Conservation (phyloP, 257 asterid species). For the Solanum piurae region DNA sequence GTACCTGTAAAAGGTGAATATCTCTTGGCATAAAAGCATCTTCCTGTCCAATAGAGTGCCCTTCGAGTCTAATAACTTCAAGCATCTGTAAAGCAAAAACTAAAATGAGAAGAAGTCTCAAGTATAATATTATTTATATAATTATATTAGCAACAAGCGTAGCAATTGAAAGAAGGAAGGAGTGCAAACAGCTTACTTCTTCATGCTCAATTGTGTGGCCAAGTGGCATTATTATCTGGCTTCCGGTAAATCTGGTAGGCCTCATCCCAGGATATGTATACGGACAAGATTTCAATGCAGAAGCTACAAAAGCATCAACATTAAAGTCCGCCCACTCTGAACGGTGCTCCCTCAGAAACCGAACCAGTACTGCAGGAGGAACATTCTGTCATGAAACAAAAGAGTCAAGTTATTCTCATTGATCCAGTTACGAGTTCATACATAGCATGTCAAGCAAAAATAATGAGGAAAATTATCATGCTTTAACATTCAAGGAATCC, state of each 20-base stretch:
- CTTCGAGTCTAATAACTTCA: constrained; percentile 94
- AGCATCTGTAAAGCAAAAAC: constrained; percentile 47
- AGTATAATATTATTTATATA: background rate
- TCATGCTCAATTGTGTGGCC: constrained; percentile 95
- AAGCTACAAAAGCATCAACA: constrained; percentile 83
- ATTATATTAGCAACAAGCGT: background rate
- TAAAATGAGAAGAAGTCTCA: background rate
- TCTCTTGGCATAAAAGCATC: constrained; percentile 82
- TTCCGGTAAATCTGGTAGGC: constrained; percentile 87
- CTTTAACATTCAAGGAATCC: background rate
- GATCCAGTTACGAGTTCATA: background rate
- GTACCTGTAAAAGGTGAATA: constrained; percentile 84
- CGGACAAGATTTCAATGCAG: constrained; percentile 60
- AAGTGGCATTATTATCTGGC: constrained; percentile 88
- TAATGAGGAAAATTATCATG: background rate
- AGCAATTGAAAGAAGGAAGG: background rate
- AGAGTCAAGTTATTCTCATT: background rate
- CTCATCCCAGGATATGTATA: constrained; percentile 76
- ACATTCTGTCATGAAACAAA: constrained; percentile 49
- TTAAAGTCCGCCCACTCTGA: constrained; percentile 99
- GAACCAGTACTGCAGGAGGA: constrained; percentile 81
- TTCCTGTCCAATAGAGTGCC: constrained; percentile 65
- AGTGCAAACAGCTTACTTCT: constrained; percentile 40
- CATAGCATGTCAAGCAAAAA: background rate
- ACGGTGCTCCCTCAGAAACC: constrained; percentile 91